Evolutionary conservation across 805 yeast species (phyloP).

Genomic region (Debaryomyces castellii): DNA sequence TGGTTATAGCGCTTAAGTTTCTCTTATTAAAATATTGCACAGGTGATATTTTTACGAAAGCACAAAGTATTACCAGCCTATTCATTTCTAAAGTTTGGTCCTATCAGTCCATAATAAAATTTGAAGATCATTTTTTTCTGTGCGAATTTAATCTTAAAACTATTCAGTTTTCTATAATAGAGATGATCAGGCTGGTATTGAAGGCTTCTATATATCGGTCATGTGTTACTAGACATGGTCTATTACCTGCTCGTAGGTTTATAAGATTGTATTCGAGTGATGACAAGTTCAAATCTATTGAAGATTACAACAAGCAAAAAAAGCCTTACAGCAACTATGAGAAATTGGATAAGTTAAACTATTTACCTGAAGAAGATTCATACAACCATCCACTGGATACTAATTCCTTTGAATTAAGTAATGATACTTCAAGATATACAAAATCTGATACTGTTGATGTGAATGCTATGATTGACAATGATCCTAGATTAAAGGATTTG

Average conservation of each 20-base stretch:
- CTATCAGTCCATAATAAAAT: background rate
- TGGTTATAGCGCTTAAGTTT: slow-evolving; percentile 30
- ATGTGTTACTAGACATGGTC: background rate
- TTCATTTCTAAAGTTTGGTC: background rate
- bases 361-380: slow-evolving; percentile 8
- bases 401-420: slow-evolving; percentile 5
- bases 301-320: slow-evolving; percentile 37
- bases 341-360: slow-evolving; percentile 18
- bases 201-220: background rate
- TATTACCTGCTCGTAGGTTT: background rate
- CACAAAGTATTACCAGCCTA: background rate
- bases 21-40: slow-evolving; percentile 4
- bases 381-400: slow-evolving; percentile 7
- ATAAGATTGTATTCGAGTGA: slow-evolving; percentile 6
- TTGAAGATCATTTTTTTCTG: background rate
- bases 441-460: slow-evolving; percentile 16
- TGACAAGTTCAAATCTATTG: slow-evolving; percentile 19
- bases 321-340: slow-evolving; percentile 21
- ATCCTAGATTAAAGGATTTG: slow-evolving; percentile 29
- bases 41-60: background rate
- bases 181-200: background rate
- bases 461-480: slow-evolving; percentile 24
- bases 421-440: slow-evolving; percentile 10
- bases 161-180: background rate
- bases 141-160: background rate